These are phyloP conservation scores for Neurospora sp. DNA, from an alignment of 495 filamentous ascomycete species.

Conservation along the genomic window DNA sequence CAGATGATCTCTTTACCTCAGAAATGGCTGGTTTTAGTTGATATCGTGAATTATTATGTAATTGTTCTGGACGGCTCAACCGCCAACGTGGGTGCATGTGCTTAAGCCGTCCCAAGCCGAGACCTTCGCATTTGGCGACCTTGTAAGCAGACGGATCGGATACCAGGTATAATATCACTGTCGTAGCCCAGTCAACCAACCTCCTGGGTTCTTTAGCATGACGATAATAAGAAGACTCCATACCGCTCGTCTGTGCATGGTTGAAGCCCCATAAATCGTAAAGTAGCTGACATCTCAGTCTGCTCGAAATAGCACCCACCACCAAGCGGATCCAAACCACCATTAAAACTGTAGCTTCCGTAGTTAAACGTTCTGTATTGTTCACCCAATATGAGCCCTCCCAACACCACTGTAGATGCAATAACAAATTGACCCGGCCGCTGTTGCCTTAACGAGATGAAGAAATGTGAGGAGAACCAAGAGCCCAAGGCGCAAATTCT, in stretches of 20 bases:
- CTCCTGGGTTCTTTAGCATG: background rate
- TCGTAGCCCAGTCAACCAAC: background rate
- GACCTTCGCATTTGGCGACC: background rate
- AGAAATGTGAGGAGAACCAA: background rate
- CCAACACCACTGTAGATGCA: background rate
- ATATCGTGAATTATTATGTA: background rate
- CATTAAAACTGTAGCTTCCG: background rate
- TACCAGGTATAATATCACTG: background rate
- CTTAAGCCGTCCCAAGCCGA: background rate
- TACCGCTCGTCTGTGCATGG: background rate
- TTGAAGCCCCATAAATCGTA: background rate
- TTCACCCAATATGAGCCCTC: background rate
- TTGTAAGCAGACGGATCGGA: background rate
- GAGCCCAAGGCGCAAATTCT: background rate
- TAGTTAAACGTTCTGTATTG: background rate
- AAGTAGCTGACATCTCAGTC: background rate
- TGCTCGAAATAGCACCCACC: background rate
- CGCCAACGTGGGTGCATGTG: background rate
- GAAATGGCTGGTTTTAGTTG: background rate
- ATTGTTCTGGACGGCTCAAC: background rate
- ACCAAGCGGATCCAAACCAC: background rate
- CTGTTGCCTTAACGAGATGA: background rate
- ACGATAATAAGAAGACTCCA: background rate
- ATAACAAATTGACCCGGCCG: background rate
- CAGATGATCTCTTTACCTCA: background rate